Percentiles rank a stretch among this genome's conserved stretches.
Evolutionary conservation across 2,329 filamentous ascomycete genomes (phyloP).

Genomic region (Penicillium oxalicum): DNA sequence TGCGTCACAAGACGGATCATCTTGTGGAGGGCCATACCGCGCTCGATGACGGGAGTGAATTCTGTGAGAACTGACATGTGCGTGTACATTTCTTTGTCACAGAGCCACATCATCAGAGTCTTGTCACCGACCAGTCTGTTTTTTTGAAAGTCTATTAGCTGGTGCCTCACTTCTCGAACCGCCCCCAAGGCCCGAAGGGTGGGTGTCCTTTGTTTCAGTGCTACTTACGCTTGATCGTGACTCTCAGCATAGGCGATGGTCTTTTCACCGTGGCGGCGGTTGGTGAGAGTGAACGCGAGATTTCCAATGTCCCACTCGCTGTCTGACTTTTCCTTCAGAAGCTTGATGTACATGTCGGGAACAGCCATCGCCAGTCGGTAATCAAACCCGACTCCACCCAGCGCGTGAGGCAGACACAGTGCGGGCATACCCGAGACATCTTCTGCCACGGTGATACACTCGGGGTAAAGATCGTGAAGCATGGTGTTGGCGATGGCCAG

Average conservation of each 20-base stretch:
- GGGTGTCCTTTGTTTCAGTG: not conserved
- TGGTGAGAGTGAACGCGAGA: conserved; percentile 82
- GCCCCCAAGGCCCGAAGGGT: not conserved
- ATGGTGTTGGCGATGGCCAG: conserved; percentile 95
- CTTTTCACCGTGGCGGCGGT: conserved; percentile 92
- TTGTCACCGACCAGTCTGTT: conserved; percentile 88
- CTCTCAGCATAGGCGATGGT: conserved; percentile 97
- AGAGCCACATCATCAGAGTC: conserved; percentile 94
- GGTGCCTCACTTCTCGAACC: too few relatives aligned
- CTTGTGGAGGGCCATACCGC: conserved; percentile 91
- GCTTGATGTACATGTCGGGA: conserved; percentile 99
- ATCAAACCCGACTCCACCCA: conserved; percentile 93
- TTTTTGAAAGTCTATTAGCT: too few relatives aligned
- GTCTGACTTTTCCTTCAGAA: conserved; percentile 87
- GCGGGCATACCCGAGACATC: conserved; percentile 98
- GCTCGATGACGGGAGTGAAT: conserved; percentile 81
- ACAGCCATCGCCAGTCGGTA: conserved; percentile 97
- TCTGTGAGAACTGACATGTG: conserved; percentile 85
- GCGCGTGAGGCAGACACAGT: conserved; percentile 75
- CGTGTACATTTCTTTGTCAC: conserved; percentile 94
- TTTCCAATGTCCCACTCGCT: conserved; percentile 84
- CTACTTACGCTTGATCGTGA: conserved; percentile 88
- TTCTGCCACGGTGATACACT: conserved; percentile 86
- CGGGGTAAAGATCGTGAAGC: conserved; percentile 83
- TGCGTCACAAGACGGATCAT: conserved; percentile 95